Base-by-base conservation (phyloP, 805 yeast genomes). In the Metschnikowia matae region DNA sequence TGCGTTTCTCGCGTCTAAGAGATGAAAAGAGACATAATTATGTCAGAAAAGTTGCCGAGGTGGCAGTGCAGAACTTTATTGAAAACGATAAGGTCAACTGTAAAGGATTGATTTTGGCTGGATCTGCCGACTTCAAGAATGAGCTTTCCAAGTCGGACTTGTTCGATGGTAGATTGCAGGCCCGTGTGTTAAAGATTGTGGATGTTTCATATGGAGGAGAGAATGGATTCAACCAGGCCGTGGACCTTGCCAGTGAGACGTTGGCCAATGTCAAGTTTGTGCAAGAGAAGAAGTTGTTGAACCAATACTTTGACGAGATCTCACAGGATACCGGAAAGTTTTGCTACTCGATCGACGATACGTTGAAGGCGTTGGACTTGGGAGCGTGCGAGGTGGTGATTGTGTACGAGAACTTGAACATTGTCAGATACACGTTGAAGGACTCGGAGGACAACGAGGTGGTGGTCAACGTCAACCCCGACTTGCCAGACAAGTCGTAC, bases 191-290 rank as follows among this genome's bases (percentile, higher is more conserved):
- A 54, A 89, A 90, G 70, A 81, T 91, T 67, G 99, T 95, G 50
- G 99, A 94, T 77, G 87, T 94, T 50, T 91, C 98, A 2, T 94
- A 94, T 66, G 99, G 99, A 72, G 99, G 99, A 68, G 99, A 94
- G 74, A 94, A 94, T 69, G 99, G 99, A 43, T 94, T 94, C 79
- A 94, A 94, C 76, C 99, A 94, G 78, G 99, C 99, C 41, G 95
- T 94, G 63, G 99, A 94, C 73, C 79, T 94, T 60, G 87, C 97
- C 32, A 96, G 97, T 31, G 99, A 94, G 78, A 87, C 99, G 26
- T 80, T 94, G 65, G 87, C 97, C 45, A 94, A 92, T 69, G 99
- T 94, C 60, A 94, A 94, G 71, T 94, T 94, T 68, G 92, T 94
- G 54, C 99, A 94, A 76, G 99, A 94, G 71, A 94, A 94, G 87